These are phyloP conservation scores for Filobasidium uniguttulatum DNA, from an alignment of 1,284 basidiomycete species.

Conservation along the genomic window DNA sequence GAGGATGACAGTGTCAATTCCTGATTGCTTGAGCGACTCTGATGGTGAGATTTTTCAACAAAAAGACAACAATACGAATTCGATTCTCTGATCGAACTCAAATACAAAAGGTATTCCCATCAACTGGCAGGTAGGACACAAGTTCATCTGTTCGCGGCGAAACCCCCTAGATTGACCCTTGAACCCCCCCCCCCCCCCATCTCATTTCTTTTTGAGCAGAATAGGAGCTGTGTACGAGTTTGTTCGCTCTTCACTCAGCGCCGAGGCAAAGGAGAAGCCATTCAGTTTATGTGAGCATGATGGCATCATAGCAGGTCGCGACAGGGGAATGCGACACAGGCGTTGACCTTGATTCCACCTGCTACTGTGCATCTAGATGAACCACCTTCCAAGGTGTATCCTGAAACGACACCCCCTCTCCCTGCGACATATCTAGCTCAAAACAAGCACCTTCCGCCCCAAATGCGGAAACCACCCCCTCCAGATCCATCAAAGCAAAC, in stretches of 20 bases:
- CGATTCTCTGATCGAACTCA: conserved; percentile 35
- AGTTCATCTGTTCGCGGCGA: conserved; percentile 5
- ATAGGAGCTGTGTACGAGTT: conserved; percentile 36
- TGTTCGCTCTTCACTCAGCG: conserved; percentile 25
- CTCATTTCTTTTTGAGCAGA: no score
- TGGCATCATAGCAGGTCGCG: no score
- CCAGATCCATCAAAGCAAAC: conserved; percentile 27
- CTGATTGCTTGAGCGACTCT: neutral
- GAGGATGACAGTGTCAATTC: conserved; percentile 11
- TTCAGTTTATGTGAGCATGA: conserved; percentile 35
- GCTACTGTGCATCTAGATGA: conserved; percentile 22
- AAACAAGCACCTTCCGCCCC: conserved; percentile 11
- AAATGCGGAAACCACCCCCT: conserved; percentile 18
- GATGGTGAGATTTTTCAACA: neutral
- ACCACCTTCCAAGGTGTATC: conserved; percentile 31
- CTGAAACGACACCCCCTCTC: conserved; percentile 25
- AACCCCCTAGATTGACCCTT: neutral
- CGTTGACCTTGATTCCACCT: no score
- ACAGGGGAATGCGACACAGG: no score
- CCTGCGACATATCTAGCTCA: conserved; percentile 1
- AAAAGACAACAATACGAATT: conserved; percentile 31
- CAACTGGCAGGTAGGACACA: conserved; percentile 24
- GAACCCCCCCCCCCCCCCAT: no score
- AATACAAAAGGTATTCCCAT: conserved; percentile 32
- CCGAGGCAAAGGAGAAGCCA: conserved; percentile 18